These are phyloP conservation scores for Penicillium sp. DNA, from an alignment of 2,329 filamentous ascomycete species.

Conservation along the genomic window DNA sequence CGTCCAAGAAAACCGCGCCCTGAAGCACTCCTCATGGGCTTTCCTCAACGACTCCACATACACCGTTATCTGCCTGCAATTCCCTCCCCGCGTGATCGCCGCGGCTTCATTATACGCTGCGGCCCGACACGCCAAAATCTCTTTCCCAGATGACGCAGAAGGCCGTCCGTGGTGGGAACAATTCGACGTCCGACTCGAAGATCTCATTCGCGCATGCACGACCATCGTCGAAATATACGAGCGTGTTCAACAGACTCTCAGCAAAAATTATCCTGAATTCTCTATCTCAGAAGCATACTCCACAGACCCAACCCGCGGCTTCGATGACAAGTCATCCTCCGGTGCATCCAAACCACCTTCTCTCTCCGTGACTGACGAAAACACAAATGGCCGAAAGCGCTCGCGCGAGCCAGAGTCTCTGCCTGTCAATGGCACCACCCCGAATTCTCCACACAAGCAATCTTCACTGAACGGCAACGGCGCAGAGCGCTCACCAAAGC, in stretches of 20 bases:
- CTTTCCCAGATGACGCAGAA: conserved; percentile 71
- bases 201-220: conserved; percentile 73
- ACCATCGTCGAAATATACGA: conserved; percentile 66
- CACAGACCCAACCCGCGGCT: conserved; percentile 28
- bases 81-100: conserved; percentile 77
- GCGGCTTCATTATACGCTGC: conserved; percentile 86
- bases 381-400: conserved; percentile 40
- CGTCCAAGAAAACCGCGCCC: conserved; percentile 74
- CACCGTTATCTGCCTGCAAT: conserved; percentile 80
- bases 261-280: conserved; percentile 43
- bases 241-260: conserved; percentile 45
- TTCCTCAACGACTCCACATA: conserved; percentile 90
- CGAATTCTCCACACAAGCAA: conserved; percentile 3
- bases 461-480: conserved; percentile 31
- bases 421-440: conserved; percentile 7
- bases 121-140: conserved; percentile 70
- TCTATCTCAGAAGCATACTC: conserved; percentile 16
- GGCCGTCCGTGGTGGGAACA: conserved; percentile 86
- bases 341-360: conserved; percentile 38
- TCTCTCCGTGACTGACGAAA: conserved; percentile 26
- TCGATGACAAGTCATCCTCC: conserved; percentile 33
- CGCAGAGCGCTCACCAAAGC: conserved; percentile 38
- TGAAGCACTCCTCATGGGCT: conserved; percentile 87
- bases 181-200: conserved; percentile 69
- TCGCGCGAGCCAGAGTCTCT: conserved; percentile 39